A percentile compares a stretch with the other conserved stretches of the same genome.
phyloP scores from a whole-genome alignment of 495 filamentous ascomycete species.

The Patellaria atrata region DNA sequence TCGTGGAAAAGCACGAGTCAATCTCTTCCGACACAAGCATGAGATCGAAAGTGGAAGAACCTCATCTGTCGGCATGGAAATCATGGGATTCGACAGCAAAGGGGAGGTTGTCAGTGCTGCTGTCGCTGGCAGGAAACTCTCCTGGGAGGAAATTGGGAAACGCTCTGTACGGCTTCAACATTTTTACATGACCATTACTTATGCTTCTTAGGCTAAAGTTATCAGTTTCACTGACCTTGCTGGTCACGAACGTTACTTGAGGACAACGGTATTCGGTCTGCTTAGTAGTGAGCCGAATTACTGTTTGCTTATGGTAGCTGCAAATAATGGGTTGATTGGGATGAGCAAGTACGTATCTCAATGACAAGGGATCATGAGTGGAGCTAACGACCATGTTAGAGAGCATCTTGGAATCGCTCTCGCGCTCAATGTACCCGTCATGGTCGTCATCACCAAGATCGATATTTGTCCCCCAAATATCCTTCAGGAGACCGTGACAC shows the following conservation, averaged over 20 bases:
- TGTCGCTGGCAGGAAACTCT: conserved; percentile 72
- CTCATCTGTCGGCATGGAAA: conserved; percentile 95
- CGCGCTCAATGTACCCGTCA: conserved; percentile 89
- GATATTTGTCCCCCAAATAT: conserved; percentile 97
- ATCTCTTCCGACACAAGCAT: conserved; percentile 95
- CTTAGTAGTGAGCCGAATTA: conserved; percentile 93
- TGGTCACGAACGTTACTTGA: conserved; percentile 87
- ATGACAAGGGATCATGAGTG: not conserved
- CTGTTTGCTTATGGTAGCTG: conserved; percentile 95
- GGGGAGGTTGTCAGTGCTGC: conserved; percentile 73
- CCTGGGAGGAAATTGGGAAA: conserved; percentile 96
- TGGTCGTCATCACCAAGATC: conserved; percentile 98
- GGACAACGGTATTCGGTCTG: conserved; percentile 92
- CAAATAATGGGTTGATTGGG: conserved; percentile 91
- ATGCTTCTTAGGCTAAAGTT: conserved; percentile 50
- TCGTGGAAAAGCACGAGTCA: conserved; percentile 83
- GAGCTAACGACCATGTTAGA: conserved; percentile 11
- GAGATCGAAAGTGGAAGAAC: conserved; percentile 92
- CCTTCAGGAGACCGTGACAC: conserved; percentile 82
- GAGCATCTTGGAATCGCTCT: conserved; percentile 94
- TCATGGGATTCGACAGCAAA: conserved; percentile 89
- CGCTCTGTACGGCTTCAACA: conserved; percentile 51
- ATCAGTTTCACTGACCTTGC: conserved; percentile 94
- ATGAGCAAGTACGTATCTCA: conserved; percentile 59
- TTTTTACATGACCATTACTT: conserved; percentile 3